These are phyloP conservation scores for Craterostigma plantagineum DNA, from an alignment of 257 asterid species.

Conservation along the genomic window DNA sequence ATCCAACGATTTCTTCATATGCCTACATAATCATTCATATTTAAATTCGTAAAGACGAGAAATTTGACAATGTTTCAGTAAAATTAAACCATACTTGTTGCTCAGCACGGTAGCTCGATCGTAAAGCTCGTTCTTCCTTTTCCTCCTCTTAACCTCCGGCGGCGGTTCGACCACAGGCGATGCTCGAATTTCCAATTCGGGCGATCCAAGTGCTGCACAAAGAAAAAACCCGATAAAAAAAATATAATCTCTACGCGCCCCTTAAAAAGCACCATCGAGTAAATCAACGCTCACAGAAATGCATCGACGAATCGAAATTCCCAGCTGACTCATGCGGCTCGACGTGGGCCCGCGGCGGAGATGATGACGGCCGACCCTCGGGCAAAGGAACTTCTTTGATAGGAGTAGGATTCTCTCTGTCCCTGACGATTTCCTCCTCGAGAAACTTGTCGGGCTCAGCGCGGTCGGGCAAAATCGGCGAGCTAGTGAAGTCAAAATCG, in stretches of 20 bases:
- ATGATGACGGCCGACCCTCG: slow-evolving; percentile 14
- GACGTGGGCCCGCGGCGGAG: slow-evolving; percentile 20
- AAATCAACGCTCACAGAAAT: slow-evolving; percentile 21
- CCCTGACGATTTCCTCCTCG: slow-evolving; percentile 38
- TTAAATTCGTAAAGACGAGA: background rate
- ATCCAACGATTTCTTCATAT: slow-evolving; percentile 18
- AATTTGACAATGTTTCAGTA: too few species aligned
- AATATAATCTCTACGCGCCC: too few species aligned
- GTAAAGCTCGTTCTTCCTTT: slow-evolving; percentile 32
- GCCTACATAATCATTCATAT: slow-evolving; percentile 19
- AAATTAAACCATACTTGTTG: slow-evolving; percentile 34
- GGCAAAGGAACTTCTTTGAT: slow-evolving; percentile 22
- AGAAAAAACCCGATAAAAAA: slow-evolving; percentile 1
- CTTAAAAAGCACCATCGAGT: too few species aligned
- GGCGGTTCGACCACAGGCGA: slow-evolving; percentile 36
- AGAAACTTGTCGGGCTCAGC: slow-evolving; percentile 40
- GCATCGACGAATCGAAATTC: slow-evolving; percentile 18
- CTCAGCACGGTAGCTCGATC: slow-evolving; percentile 32
- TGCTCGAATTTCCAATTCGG: slow-evolving; percentile 30
- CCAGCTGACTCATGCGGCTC: slow-evolving; percentile 16
- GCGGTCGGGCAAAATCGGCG: slow-evolving; percentile 28
- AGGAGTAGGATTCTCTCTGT: slow-evolving; percentile 22
- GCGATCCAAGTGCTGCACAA: slow-evolving; percentile 26
- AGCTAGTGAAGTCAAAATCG: slow-evolving; percentile 18
- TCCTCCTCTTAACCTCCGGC: slow-evolving; percentile 12